Base-by-base conservation (phyloP, 73 alveolate species). In the Blepharisma japonicum region DNA sequence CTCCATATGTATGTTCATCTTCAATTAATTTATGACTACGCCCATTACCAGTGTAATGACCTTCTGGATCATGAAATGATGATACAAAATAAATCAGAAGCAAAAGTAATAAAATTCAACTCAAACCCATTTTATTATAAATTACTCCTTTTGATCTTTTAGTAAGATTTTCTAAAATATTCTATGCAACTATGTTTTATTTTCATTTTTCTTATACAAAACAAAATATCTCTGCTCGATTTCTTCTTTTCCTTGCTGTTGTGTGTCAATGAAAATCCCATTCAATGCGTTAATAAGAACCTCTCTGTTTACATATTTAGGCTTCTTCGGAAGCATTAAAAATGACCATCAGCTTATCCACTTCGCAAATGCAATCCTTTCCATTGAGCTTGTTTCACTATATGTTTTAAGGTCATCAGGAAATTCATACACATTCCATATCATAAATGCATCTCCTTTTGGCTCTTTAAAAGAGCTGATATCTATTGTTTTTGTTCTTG, bases 341-440 rank as follows among this genome's bases (percentile, higher is more conserved):
- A 70, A 70, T 38, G 56, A 45, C 66, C 80, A 70, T n/a, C 42
- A 38, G 11, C 66, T 21, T 20, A 18, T 9, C 0, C 5, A 45
- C 39, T 70, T 70, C 11, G 80, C 56, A 45, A 70, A 70, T 9
- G 80, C 46, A 23, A 70, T 45, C 4, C 39, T 70, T 47, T 70
- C 68, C 11, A 70, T 39, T 9, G 11, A 14, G 21, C n/a, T n/a
- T 9, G 32, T 70, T 70, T 70, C 80, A 2, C 2, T 47, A 70
- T 18, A 70, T 18, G 80, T 70, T 45, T 47, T 70, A 8, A 70
- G 61, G 4, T 70, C 80, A 70, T 70, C 80, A 39, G 80, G 80
- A 45, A 70, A 70, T 45, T 70, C 80, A 25, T 70, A 70, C 25
- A 70, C 11, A 47, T 45, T 5, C 66, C 80, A 70, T 1, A 70